Evolutionary conservation across 2,329 filamentous ascomycete genomes (phyloP).

Genomic region (Colletotrichum sp.): DNA sequence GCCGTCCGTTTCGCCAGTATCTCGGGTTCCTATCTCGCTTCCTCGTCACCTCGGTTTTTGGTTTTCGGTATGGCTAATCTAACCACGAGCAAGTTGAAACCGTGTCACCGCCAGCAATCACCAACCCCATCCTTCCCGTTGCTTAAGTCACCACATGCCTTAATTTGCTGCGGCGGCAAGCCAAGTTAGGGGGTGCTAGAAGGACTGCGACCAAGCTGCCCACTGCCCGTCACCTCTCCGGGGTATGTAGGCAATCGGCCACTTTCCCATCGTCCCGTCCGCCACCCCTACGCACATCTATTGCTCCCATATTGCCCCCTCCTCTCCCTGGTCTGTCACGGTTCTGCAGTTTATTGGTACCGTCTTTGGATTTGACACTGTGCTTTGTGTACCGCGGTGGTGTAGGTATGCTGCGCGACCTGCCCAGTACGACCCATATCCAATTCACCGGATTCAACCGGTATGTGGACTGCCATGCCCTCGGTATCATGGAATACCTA

Average conservation of each 20-base stretch:
- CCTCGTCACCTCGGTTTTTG: background rate
- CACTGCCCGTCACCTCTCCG: background rate
- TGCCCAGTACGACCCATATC: background rate
- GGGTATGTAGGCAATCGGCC: background rate
- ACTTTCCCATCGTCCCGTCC: conserved; percentile 5
- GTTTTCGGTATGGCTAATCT: background rate
- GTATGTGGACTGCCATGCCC: background rate
- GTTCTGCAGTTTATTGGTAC: background rate
- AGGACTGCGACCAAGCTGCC: background rate
- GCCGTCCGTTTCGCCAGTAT: background rate
- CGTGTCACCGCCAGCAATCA: background rate
- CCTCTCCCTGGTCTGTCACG: background rate
- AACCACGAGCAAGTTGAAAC: background rate
- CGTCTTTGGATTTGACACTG: background rate
- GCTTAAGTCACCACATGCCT: background rate
- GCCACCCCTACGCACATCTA: background rate
- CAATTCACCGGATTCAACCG: background rate
- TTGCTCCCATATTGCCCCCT: background rate
- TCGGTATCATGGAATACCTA: conserved; percentile 6
- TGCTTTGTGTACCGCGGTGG: background rate
- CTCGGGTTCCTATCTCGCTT: background rate
- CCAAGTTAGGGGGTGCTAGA: background rate
- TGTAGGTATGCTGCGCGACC: background rate
- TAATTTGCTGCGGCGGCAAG: background rate
- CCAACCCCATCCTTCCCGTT: background rate